Base-by-base conservation (phyloP, 176 grass and related monocot genomes). In the Cenchrus purpureus region DNA sequence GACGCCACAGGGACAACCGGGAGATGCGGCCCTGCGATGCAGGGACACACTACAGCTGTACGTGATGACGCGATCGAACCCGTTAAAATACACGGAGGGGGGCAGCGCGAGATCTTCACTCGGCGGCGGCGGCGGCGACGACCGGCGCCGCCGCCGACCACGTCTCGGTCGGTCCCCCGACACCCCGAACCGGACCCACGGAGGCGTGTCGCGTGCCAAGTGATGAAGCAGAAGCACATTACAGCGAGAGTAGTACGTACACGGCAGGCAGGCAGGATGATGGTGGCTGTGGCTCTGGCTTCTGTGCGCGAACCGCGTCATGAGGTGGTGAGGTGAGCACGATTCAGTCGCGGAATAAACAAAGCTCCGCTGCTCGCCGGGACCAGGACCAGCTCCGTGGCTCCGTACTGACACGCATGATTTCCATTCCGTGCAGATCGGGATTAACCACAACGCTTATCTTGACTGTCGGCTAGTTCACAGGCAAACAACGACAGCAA, bases 161-260 rank as follows among this genome's bases (percentile, higher is more conserved):
- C 42, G 19, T 50, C 66, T 10, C 12, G 65, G 75, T 10, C 19
- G 65, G 84, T 86, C 84, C 67, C 83, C 83, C 7, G 59, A 34
- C 74, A 51, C 83, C 83, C 74, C 54, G 4, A 61, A 42, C 83
- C 75, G 17, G 65, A 68, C 0, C 8, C 51, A 10, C 82, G 37
- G 67, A 5, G 7, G 22, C 37, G 51, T 5, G 71, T 73, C 44
- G 34, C 46, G 9, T 9, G 46, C 48, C 9, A 10, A 2, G 48
- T 11, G 48, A 50, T 8, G 6, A 4, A 45, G 43, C 43, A 34
- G 34, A 34, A 34, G 34, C 34, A 34, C 34, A 34, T 34, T 34
- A 3, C 34, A 34, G 34, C 34, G 34, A 34, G 34, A 34, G 34
- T 4, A 34, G 34, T 4, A 6, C 13, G 52, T 54, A 54, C 52